phyloP scores from a whole-genome alignment of 768 basidiomycete genomes.

The Collybia sordida region DNA sequence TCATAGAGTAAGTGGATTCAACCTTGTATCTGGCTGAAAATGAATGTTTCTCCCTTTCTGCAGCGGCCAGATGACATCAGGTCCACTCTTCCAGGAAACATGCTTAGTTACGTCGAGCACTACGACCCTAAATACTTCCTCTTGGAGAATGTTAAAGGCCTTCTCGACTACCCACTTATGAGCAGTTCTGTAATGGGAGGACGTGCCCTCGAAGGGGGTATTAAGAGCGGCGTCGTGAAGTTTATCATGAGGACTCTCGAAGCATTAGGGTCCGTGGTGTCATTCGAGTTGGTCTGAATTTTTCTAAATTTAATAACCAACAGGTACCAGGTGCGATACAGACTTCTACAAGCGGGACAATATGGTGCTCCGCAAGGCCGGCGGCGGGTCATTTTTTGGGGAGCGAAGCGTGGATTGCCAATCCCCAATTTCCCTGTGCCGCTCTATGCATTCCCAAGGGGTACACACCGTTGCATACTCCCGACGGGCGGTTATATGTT shows the following conservation, averaged over 20 bases:
- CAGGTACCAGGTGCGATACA: constrained; percentile 68
- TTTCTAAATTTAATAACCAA: neutral
- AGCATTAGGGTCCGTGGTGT: constrained; percentile 55
- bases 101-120: constrained; percentile 69
- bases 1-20: constrained; percentile 40
- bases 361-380: constrained; percentile 76
- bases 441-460: constrained; percentile 46
- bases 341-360: constrained; percentile 66
- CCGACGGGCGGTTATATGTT: constrained; percentile 41
- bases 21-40: neutral
- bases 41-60: neutral
- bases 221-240: constrained; percentile 63
- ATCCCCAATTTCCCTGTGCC: constrained; percentile 68
- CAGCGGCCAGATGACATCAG: constrained; percentile 63
- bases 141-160: constrained; percentile 71
- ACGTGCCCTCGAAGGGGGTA: constrained; percentile 30
- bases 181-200: constrained; percentile 27
- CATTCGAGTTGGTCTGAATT: neutral
- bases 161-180: constrained; percentile 51
- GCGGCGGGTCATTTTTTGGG: constrained; percentile 67
- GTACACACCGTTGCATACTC: constrained; percentile 33
- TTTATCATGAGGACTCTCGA: constrained; percentile 60
- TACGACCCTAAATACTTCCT: constrained; percentile 65
- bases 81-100: constrained; percentile 63
- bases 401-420: constrained; percentile 53